Conservation (phyloP, 305 asterid genomes). For the Fraxinus dipetala region DNA sequence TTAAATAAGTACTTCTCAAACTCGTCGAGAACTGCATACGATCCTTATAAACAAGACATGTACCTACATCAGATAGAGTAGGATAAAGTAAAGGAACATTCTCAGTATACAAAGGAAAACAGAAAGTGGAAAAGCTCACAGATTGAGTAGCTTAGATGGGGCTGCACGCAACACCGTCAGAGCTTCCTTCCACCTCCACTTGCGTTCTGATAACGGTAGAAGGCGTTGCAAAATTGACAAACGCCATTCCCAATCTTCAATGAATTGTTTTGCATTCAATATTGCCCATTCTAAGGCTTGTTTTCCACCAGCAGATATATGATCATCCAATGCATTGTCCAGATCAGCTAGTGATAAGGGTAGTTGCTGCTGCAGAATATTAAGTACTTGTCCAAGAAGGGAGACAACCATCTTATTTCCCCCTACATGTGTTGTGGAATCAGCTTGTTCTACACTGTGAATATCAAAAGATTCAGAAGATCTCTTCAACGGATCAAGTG, state of each 20-base stretch:
- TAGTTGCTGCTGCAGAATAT: constrained; percentile 71
- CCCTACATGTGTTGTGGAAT: constrained; percentile 47
- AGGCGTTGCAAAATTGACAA: constrained; percentile 89
- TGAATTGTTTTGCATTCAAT: constrained; percentile 64
- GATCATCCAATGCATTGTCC: constrained; percentile 54
- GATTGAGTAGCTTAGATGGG: constrained; percentile 91
- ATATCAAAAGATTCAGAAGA: constrained; percentile 44
- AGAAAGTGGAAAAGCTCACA: constrained; percentile 55
- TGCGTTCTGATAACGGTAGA: constrained; percentile 85
- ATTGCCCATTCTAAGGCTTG: constrained; percentile 92
- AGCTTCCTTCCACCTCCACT: constrained; percentile 98
- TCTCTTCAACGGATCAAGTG: constrained; percentile 47
- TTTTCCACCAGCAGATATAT: constrained; percentile 60
- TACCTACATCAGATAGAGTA: constrained; percentile 17
- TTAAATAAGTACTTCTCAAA: background rate
- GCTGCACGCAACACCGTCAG: constrained; percentile 91
- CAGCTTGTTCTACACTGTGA: constrained; percentile 43
- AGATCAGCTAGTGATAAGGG: constrained; percentile 60
- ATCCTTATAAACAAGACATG: constrained; percentile 24
- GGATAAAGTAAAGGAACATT: constrained; percentile 13
- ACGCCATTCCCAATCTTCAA: constrained; percentile 99
- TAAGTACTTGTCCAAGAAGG: constrained; percentile 69
- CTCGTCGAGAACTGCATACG: constrained; percentile 3
- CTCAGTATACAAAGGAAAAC: constrained; percentile 3
- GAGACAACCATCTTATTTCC: constrained; percentile 75